Percentiles rank a stretch among this genome's conserved stretches.
Conservation (phyloP, 352 stramenopile genomes). For the Globisporangium irregulare region DNA sequence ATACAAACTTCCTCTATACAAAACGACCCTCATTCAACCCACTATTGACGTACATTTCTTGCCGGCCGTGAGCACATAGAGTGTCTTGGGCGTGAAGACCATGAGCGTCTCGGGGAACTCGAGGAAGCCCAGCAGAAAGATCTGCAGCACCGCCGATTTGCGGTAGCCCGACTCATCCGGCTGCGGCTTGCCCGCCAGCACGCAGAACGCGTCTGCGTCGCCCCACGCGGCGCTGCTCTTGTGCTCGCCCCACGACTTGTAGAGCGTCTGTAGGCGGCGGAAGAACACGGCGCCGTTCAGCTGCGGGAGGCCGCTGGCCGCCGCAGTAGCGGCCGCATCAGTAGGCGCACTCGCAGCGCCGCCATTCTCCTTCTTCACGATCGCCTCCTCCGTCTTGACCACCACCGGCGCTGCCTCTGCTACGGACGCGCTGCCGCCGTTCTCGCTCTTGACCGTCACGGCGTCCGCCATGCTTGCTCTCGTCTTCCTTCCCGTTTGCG, state of each 20-base stretch:
- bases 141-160: conserved; percentile 88
- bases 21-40: conserved; percentile 1
- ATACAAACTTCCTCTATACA: neutral
- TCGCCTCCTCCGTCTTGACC: conserved; percentile 34
- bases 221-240: conserved; percentile 51
- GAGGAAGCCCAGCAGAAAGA: conserved; percentile 89
- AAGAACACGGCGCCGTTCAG: conserved; percentile 77
- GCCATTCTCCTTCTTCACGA: conserved; percentile 32
- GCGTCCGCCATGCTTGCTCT: conserved; percentile 25
- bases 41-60: conserved; percentile 73
- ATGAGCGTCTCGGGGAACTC: conserved; percentile 93
- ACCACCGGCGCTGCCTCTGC: conserved; percentile 7
- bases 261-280: conserved; percentile 73
- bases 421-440: neutral
- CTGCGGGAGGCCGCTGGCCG: conserved; percentile 26
- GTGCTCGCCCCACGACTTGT: conserved; percentile 62
- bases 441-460: conserved; percentile 20
- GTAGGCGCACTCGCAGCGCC: neutral
- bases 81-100: conserved; percentile 81
- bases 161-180: conserved; percentile 86
- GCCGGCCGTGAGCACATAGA: conserved; percentile 84
- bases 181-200: conserved; percentile 78
- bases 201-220: conserved; percentile 71
- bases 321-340: neutral
- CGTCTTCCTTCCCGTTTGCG: neutral